A percentile compares a stretch with the other conserved stretches of the same genome.
These are phyloP conservation scores for Glarea lozoyensis DNA, from an alignment of 495 filamentous ascomycete genomes.

Conservation along the genomic window DNA sequence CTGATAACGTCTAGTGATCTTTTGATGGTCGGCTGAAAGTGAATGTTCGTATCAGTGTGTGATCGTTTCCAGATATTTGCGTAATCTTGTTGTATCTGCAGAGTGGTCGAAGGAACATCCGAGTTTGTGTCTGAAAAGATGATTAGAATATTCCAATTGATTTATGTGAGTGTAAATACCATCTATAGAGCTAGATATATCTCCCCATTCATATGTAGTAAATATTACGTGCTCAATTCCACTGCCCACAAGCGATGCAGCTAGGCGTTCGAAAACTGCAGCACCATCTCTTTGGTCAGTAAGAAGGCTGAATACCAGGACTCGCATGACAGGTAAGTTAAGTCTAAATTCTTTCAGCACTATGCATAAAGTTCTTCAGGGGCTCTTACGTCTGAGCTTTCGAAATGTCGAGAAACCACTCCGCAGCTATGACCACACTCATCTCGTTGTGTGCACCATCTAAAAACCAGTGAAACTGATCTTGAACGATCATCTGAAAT, in stretches of 20 bases:
- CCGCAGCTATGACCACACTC: conserved; percentile 29
- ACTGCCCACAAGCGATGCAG: conserved; percentile 1
- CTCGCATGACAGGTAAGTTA: conserved; percentile 17
- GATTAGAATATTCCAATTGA: conserved; percentile 1
- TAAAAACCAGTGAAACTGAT: conserved; percentile 30
- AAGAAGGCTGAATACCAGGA: conserved; percentile 11
- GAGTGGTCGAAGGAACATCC: conserved; percentile 1
- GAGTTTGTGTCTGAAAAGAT: neutral
- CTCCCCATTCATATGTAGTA: conserved; percentile 26
- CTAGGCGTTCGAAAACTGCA: conserved; percentile 1
- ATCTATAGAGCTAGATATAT: conserved; percentile 20
- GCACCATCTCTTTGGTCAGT: conserved; percentile 12
- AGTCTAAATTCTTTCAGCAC: conserved; percentile 4
- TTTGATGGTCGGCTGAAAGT: conserved; percentile 23
- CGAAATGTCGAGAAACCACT: conserved; percentile 32
- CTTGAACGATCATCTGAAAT: conserved; percentile 31
- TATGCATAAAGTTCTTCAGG: neutral
- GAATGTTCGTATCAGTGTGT: conserved; percentile 20
- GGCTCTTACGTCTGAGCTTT: conserved; percentile 17
- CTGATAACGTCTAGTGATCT: conserved; percentile 25
- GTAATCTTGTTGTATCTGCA: conserved; percentile 5
- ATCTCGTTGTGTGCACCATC: conserved; percentile 41
- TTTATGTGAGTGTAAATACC: neutral
- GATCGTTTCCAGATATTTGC: conserved; percentile 10
- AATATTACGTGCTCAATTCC: conserved; percentile 9